These are phyloP conservation scores for Hyparrhenia diplandra DNA, from an alignment of 176 grass and related monocot genomes.

Conservation along the genomic window DNA sequence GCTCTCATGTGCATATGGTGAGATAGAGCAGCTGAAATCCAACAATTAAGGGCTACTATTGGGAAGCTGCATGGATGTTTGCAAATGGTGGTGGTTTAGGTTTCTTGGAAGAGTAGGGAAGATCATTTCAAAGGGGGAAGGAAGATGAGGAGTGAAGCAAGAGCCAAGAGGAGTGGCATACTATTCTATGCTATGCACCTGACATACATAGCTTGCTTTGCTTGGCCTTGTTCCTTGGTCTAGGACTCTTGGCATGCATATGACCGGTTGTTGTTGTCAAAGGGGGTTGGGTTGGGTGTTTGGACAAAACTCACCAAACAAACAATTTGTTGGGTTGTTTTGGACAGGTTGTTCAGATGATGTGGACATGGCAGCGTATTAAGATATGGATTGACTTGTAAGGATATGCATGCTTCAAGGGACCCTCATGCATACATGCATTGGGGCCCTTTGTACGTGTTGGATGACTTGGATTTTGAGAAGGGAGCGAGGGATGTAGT, in stretches of 20 bases:
- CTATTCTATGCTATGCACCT: slow-evolving; percentile 3
- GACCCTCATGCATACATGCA: not conserved
- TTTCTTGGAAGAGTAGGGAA: slow-evolving; percentile 34
- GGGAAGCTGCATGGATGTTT: not conserved
- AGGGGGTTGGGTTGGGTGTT: not conserved
- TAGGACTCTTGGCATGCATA: too few relatives aligned
- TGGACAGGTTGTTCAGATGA: slow-evolving; percentile 3
- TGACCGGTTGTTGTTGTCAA: too few relatives aligned
- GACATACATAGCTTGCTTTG: slow-evolving; percentile 11
- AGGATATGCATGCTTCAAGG: slow-evolving; percentile 4
- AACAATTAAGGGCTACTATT: not conserved
- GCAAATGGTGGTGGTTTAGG: not conserved
- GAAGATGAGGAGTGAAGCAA: slow-evolving; percentile 61
- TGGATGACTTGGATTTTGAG: not conserved
- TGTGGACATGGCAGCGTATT: slow-evolving; percentile 28
- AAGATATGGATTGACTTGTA: slow-evolving; percentile 49
- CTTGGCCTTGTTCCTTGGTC: not conserved
- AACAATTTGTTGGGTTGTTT: not conserved
- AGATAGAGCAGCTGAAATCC: not conserved
- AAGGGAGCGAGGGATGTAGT: not conserved
- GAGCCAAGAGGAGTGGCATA: slow-evolving; percentile 43
- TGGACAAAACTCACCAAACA: slow-evolving; percentile 29
- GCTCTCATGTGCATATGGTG: not conserved
- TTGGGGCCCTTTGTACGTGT: not conserved
- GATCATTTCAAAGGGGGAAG: slow-evolving; percentile 29